Conservation (phyloP, 495 filamentous ascomycete species). For the Aspergillus indologenus region DNA sequence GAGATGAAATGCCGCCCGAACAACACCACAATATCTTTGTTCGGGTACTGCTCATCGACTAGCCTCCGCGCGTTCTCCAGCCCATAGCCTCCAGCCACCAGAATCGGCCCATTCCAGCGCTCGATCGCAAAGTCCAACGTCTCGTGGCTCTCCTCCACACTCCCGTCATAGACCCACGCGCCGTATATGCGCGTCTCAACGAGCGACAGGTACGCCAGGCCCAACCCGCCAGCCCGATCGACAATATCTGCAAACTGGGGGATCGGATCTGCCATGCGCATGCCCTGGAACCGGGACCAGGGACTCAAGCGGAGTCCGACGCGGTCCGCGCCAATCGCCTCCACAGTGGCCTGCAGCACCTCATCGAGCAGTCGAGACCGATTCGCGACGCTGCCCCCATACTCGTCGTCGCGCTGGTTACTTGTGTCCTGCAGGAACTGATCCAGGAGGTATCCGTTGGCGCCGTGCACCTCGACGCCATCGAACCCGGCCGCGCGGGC, state of each 20-base stretch:
- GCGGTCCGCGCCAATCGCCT: conserved; percentile 61
- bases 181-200: conserved; percentile 53
- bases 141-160: conserved; percentile 41
- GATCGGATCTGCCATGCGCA: conserved; percentile 61
- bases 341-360: conserved; percentile 57
- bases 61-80: conserved; percentile 38
- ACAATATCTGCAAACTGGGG: conserved; percentile 62
- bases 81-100: conserved; percentile 62
- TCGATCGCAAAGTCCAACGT: conserved; percentile 43
- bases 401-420: conserved; percentile 63
- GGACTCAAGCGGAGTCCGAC: conserved; percentile 64
- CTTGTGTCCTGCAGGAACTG: conserved; percentile 65
- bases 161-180: conserved; percentile 22
- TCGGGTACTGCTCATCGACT: conserved; percentile 50
- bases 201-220: conserved; percentile 66
- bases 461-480: conserved; percentile 70
- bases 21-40: conserved; percentile 33
- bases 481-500: conserved; percentile 70
- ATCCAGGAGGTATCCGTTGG: conserved; percentile 72
- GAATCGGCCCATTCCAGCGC: conserved; percentile 44
- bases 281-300: conserved; percentile 63
- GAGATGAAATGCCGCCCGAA: conserved; percentile 64
- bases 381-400: conserved; percentile 69
- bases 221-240: conserved; percentile 44
- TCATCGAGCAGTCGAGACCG: conserved; percentile 63